A percentile compares a stretch with the other conserved stretches of the same genome.
These are phyloP conservation scores for Pestalotiopsis fici DNA, from an alignment of 2,329 filamentous ascomycete genomes.

Conservation along the genomic window DNA sequence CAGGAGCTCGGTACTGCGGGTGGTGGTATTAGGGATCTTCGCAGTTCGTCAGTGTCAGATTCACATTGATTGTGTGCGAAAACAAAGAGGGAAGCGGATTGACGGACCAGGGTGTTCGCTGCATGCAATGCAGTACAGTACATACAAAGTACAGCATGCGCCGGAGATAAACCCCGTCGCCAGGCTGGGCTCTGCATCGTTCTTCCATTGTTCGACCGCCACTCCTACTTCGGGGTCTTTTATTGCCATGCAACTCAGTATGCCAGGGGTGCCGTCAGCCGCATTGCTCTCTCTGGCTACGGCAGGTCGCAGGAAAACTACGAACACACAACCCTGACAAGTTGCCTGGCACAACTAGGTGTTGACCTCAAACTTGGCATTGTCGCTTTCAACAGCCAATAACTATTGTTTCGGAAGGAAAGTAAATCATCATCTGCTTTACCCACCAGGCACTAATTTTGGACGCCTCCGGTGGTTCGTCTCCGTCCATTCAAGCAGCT, in stretches of 20 bases:
- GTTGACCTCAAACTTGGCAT: too few species aligned
- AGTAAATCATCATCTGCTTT: too few species aligned
- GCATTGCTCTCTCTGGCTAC: background rate
- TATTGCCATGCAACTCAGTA: background rate
- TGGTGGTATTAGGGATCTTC: background rate
- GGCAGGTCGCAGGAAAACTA: background rate
- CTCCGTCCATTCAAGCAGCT: too few species aligned
- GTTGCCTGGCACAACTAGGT: too few species aligned
- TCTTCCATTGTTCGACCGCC: background rate
- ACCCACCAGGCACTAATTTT: too few species aligned
- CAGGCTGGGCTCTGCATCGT: background rate
- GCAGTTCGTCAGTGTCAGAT: background rate
- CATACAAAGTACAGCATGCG: background rate
- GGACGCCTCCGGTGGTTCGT: too few species aligned
- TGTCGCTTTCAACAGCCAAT: too few species aligned
- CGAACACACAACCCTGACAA: background rate
- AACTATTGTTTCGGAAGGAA: too few species aligned
- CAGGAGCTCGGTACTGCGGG: background rate
- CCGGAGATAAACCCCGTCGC: background rate
- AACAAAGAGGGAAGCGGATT: background rate
- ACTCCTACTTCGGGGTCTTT: background rate
- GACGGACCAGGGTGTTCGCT: background rate
- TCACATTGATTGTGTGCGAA: conserved; percentile 3
- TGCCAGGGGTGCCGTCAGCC: background rate
- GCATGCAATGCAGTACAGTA: background rate